Evolutionary conservation across 1,284 basidiomycete species (phyloP), one percentile per base, ranked within the genome.

Genomic region (Sporisorium iseilematis-ciliati): DNA sequence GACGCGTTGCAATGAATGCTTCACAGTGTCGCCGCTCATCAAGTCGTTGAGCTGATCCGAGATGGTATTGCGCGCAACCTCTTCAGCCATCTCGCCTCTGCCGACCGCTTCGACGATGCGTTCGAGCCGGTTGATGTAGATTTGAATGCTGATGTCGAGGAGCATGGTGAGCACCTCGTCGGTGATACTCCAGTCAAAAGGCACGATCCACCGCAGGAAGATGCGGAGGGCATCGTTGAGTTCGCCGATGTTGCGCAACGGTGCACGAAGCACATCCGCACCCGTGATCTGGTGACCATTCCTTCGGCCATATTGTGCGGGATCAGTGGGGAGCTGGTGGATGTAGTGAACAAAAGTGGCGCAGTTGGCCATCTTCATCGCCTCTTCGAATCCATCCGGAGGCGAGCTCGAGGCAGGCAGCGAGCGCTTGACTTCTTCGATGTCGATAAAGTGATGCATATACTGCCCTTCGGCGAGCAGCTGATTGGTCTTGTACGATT

Each of bases 271-370:
- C 10, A 72, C 55, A 25, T 72, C 68, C 20, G 61, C 48, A 7
- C 43, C 48, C 3, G 75, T 69, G 43, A 78, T 65, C 12, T 31
- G 35, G 16, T 57, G 55, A 14, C 72, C 71, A 16, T 49, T 61
- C 43, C 41, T 31, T 21, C 65, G 59, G 3, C 62, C 63, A 14
- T 70, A 75, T 18, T 43, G 52, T 3, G 41, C 57, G 3, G 60
- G 56, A 20, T 73, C 53, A n/a, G 52, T 54, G 0, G 72, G 76
- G 7, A 78, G 57, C 48, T 78, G 76, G 33, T 75, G 77, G 23
- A 81, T 61, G 65, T 79, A 79, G 51, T 79, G 77, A 1, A 81
- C 71, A 57, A 81, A 81, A 3, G 79, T 79, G 14, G 79, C 79
- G 31, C 75, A 75, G 46, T 81, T 81, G 62, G 72, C 79, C 62